Evolutionary conservation across 1,284 basidiomycete species (phyloP).

Genomic region (Spongispora temasekensis): DNA sequence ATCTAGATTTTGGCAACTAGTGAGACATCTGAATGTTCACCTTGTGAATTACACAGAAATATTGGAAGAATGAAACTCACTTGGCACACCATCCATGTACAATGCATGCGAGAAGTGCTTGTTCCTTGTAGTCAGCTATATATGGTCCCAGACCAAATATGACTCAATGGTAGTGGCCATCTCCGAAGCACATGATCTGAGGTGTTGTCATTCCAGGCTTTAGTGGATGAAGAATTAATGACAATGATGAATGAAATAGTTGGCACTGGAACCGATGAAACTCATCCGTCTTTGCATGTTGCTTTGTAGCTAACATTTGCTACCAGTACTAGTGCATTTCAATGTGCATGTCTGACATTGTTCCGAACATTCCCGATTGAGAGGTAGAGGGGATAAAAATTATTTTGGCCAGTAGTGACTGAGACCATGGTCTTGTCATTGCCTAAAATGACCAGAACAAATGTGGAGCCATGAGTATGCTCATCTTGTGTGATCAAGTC

Average conservation of each 20-base stretch:
- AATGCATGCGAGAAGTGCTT: neutral
- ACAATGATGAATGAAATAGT: neutral
- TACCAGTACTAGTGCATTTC: slow-evolving; percentile 28
- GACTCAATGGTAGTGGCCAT: neutral
- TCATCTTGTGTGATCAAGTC: neutral
- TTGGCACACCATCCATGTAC: neutral
- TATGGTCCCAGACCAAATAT: neutral
- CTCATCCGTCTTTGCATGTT: neutral
- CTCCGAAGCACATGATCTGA: neutral
- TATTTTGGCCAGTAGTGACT: slow-evolving; percentile 38
- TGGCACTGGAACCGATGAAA: neutral
- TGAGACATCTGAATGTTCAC: neutral
- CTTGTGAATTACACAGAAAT: neutral
- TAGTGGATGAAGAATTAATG: neutral
- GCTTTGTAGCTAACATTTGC: slow-evolving; percentile 4
- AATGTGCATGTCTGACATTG: slow-evolving; percentile 29
- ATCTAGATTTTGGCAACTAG: neutral
- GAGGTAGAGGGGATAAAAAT: slow-evolving; percentile 37
- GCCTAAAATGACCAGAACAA: slow-evolving; percentile 29
- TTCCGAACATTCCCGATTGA: slow-evolving; percentile 37
- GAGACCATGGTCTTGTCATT: slow-evolving; percentile 42
- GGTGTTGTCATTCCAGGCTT: neutral
- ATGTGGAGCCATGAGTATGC: neutral
- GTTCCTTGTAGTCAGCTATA: neutral
- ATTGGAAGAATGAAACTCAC: neutral